Conservation (phyloP, 176 grass and related monocot species). For the Oryza officinalis region DNA sequence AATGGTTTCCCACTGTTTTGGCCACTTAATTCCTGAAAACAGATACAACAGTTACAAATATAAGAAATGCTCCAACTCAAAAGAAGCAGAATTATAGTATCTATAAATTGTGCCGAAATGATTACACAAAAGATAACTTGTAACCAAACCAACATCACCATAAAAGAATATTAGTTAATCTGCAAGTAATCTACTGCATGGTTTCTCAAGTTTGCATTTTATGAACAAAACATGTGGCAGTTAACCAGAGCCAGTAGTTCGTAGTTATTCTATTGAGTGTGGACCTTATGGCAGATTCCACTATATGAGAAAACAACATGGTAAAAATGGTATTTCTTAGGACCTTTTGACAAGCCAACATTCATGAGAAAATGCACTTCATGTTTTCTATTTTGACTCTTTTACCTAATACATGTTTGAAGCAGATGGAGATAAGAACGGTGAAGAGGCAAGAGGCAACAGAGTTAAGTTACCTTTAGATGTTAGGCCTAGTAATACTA, state of each 20-base stretch:
- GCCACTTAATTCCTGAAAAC: conserved; percentile 67
- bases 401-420: background rate
- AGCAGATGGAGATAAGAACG: background rate
- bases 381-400: background rate
- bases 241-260: background rate
- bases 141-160: background rate
- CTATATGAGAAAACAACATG: background rate
- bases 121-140: background rate
- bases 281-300: background rate
- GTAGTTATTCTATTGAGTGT: background rate
- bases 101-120: background rate
- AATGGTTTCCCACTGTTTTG: conserved; percentile 58
- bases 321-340: background rate
- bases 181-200: background rate
- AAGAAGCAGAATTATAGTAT: background rate
- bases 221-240: background rate
- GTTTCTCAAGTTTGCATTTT: background rate
- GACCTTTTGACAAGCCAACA: too few species aligned
- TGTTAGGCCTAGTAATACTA: background rate
- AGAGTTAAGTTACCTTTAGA: background rate
- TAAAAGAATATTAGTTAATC: background rate
- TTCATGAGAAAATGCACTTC: background rate
- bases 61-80: background rate
- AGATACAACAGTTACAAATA: background rate
- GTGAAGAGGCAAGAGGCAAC: background rate